Conservation (phyloP, 2,329 filamentous ascomycete genomes). For the Diaporthe capsici region DNA sequence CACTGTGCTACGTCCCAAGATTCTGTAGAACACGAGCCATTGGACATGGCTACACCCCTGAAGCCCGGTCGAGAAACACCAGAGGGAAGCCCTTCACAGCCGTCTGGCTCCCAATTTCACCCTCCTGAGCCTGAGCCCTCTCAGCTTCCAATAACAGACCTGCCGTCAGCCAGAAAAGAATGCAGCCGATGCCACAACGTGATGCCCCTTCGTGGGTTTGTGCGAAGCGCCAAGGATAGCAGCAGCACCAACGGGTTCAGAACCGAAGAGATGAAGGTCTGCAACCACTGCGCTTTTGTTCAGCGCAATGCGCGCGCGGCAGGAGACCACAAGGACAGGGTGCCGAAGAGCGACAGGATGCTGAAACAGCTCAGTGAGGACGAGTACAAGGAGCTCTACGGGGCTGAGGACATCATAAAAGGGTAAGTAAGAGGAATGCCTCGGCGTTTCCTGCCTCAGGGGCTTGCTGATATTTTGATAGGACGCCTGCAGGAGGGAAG, state of each 20-base stretch:
- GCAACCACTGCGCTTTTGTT: not conserved
- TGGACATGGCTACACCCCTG: not conserved
- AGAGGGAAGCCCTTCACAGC: not conserved
- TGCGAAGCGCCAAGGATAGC: not conserved
- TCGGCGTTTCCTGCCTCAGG: not conserved
- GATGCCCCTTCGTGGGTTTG: not conserved
- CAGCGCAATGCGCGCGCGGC: not conserved
- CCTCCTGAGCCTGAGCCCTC: no score
- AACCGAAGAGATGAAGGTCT: not conserved
- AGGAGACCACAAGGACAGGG: not conserved
- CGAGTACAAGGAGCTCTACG: not conserved
- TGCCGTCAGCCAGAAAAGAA: not conserved
- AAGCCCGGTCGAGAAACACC: not conserved
- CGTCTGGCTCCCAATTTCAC: no score
- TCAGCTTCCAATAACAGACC: no score
- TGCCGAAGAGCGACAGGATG: not conserved
- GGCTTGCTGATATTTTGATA: not conserved
- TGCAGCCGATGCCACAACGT: not conserved
- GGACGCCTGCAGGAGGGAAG: not conserved
- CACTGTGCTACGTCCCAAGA: no score
- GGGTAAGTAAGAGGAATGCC: not conserved
- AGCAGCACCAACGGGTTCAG: not conserved
- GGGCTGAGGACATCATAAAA: not conserved
- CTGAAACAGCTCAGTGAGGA: not conserved
- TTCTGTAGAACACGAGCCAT: no score